Percentiles rank a stretch among this genome's conserved stretches.
Conservation (phyloP, 495 filamentous ascomycete genomes). For the Peziza echinospora region DNA sequence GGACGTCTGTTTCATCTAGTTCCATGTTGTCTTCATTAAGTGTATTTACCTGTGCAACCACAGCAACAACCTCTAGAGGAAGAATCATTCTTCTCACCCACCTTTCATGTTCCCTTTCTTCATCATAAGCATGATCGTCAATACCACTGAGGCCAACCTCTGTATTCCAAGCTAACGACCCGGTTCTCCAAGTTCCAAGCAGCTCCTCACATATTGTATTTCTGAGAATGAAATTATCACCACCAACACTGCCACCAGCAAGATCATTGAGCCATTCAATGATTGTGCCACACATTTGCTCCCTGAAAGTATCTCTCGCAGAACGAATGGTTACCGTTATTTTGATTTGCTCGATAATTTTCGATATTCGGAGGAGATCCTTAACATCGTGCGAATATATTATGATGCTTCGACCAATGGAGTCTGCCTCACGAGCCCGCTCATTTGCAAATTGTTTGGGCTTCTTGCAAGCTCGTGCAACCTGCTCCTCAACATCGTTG, state of each 20-base stretch:
- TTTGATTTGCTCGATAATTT: constrained; percentile 81
- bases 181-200: constrained; percentile 62
- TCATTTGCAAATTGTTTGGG: constrained; percentile 41
- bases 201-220: constrained; percentile 75
- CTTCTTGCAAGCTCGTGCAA: constrained; percentile 69
- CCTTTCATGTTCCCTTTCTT: constrained; percentile 14
- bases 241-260: constrained; percentile 64
- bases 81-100: constrained; percentile 8
- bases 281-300: constrained; percentile 97
- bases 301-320: constrained; percentile 78
- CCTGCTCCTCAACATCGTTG: constrained; percentile 69
- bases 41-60: background rate
- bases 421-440: constrained; percentile 72
- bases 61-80: constrained; percentile 19
- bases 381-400: constrained; percentile 49
- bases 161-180: constrained; percentile 65
- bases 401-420: constrained; percentile 64
- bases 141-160: constrained; percentile 69
- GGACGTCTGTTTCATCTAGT: constrained; percentile 3
- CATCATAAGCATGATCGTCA: constrained; percentile 57
- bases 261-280: constrained; percentile 93
- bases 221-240: constrained; percentile 57
- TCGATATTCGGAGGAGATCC: constrained; percentile 49
- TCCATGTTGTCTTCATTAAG: background rate
- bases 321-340: constrained; percentile 90